Evolutionary conservation across 2,329 filamentous ascomycete genomes (phyloP).

Genomic region (Pseudocercospora pini-densiflorae): DNA sequence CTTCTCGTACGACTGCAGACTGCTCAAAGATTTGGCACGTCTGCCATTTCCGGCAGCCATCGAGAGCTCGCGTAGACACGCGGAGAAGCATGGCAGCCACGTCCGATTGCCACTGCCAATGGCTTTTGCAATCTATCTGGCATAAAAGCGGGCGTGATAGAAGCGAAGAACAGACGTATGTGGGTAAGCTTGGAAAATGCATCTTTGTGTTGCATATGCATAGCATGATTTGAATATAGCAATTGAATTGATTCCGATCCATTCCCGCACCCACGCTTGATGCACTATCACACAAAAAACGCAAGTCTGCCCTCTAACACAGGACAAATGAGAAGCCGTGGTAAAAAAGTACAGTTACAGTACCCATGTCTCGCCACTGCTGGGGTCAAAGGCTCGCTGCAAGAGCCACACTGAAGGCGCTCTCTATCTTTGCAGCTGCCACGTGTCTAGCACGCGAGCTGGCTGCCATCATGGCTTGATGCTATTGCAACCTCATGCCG

Average conservation of each 20-base stretch:
- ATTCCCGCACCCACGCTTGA: constrained; percentile 28
- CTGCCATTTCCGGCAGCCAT: background rate
- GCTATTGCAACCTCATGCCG: background rate
- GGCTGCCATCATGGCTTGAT: constrained; percentile 13
- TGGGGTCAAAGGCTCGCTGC: constrained; percentile 10
- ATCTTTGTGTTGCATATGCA: background rate
- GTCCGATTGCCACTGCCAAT: constrained; percentile 1
- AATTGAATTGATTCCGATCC: constrained; percentile 20
- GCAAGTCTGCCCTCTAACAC: constrained; percentile 15
- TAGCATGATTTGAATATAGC: constrained; percentile 13
- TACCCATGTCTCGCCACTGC: constrained; percentile 25
- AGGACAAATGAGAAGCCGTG: constrained; percentile 25
- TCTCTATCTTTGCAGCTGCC: constrained; percentile 19
- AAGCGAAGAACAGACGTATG: background rate
- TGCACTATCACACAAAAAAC: constrained; percentile 18
- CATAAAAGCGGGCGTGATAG: background rate
- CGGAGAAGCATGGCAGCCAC: constrained; percentile 9
- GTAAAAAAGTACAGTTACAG: constrained; percentile 31
- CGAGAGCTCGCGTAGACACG: background rate
- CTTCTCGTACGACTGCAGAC: background rate
- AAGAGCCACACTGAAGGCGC: constrained; percentile 6
- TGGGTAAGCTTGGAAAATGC: constrained; percentile 2
- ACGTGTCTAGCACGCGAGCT: constrained; percentile 20
- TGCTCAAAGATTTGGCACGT: background rate
- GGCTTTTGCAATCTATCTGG: constrained; percentile 3